These are phyloP conservation scores for Rutstroemia sp. DNA, from an alignment of 2,329 filamentous ascomycete species.

Conservation along the genomic window DNA sequence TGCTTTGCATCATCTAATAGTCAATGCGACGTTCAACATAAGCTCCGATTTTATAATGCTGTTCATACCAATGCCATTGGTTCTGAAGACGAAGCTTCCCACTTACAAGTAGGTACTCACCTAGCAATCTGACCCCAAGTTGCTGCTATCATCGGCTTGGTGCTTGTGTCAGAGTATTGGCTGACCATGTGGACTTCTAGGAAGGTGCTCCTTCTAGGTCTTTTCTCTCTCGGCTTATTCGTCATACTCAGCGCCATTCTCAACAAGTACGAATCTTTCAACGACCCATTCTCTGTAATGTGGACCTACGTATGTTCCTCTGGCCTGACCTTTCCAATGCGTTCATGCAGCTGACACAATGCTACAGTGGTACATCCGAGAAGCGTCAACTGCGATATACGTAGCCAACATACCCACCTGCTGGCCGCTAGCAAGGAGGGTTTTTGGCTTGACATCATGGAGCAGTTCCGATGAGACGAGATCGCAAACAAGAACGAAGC, in stretches of 20 bases:
- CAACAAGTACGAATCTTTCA: conserved; percentile 40
- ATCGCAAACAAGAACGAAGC: neutral
- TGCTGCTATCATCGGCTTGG: conserved; percentile 31
- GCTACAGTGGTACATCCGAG: conserved; percentile 43
- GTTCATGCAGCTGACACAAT: neutral
- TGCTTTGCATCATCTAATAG: conserved; percentile 48
- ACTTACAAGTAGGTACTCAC: conserved; percentile 26
- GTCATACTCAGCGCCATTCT: conserved; percentile 44
- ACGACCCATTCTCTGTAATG: conserved; percentile 28
- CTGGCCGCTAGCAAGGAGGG: conserved; percentile 33
- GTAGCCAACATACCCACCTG: conserved; percentile 47
- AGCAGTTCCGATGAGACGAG: neutral
- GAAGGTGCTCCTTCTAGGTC: conserved; percentile 42
- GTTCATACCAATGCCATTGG: conserved; percentile 45
- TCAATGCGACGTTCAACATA: conserved; percentile 52
- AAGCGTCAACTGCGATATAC: conserved; percentile 44
- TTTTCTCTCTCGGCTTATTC: conserved; percentile 41
- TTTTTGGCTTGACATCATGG: conserved; percentile 4
- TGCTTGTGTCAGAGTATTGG: neutral
- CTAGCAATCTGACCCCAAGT: neutral
- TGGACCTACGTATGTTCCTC: conserved; percentile 22
- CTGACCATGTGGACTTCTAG: conserved; percentile 29
- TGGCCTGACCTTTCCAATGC: neutral
- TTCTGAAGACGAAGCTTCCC: conserved; percentile 37
- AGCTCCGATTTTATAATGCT: conserved; percentile 54